Evolutionary conservation across 2,329 filamentous ascomycete species (phyloP), one percentile per base, ranked within the genome.

Genomic region (Dactylellina cionopaga): DNA sequence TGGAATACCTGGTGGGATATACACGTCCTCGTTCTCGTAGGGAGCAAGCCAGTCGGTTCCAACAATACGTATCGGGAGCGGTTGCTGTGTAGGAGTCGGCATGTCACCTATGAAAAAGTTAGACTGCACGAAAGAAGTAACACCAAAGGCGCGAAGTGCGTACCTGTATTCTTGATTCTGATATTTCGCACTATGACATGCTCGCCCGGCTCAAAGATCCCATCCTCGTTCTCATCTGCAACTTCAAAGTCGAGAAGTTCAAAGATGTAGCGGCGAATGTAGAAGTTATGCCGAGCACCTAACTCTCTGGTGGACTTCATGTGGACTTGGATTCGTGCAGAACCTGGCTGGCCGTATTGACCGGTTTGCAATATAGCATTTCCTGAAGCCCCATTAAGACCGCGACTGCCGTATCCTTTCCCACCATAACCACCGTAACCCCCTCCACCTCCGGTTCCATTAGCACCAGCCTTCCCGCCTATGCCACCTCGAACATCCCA

Each of bases 211-310:
- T 63, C 58, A 19, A 51, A 63, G 19, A 63, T 63, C 13, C 58
- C 58, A n/a, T 63, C 58, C 25, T 63, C 44, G n/a, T 63, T 63
- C 24, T 63, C 58, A 27, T 63, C 58, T 19, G 37, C 47, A 10
- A 54, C 7, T 13, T 51, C 44, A 11, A 54, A 63, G 19, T 63
- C 44, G 19, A 63, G 35, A 31, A 63, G 47, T 1, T 25, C 27
- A 19, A 63, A 63, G 19, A 51, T 52, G 15, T 63, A 63, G 3
- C 58, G 44, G 9, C 58, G 51, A 2, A 27, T n/a, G 3, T 51
- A 51, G 17, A 54, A 63, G 17, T 63, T 44, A 17, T 51, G 44
- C 11, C 44, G 22, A 1, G 58, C 58, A 7, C 58, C 58, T 15
- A 51, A 19, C 19, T 63, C 58, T 13, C 58, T 22, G 5, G 58